Base-by-base conservation (phyloP, 2,329 filamentous ascomycete genomes). In the Neofusicoccum ribis region DNA sequence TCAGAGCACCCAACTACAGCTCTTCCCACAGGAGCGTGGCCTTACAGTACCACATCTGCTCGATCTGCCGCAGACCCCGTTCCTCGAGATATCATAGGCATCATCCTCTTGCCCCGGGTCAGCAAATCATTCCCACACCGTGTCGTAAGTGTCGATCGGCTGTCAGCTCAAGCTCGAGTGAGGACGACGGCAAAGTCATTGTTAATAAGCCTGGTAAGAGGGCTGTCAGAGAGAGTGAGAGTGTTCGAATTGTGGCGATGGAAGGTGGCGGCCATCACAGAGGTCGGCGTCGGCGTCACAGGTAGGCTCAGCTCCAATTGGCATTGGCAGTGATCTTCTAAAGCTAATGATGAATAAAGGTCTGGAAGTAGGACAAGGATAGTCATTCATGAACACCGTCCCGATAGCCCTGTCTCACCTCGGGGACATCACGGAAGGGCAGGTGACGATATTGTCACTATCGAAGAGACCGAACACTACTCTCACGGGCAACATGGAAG, bases 1-100 rank as follows among this genome's bases (percentile, higher is more conserved):
- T 23, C 31, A 11, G 70, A 73, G 11, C 64, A 72, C 54, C 66
- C 72, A 37, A 37, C 8, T 49, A 49, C 43, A 12, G 12, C 5
- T 43, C 51, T 8, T 36, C 11, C 11, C 52, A 43, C 34, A 52
- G 49, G 20, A 15, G 52, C 5, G 63, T 41, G 27, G 46, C 47
- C 9, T n/a, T 60, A 15, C 43, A 52, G 9, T 77, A 73, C 60
- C 76, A 78, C 68, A 73, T 72, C 7, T 78, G 76, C 65, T 74
- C 70, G 34, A 66, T 72, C 17, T 78, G 76, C 50, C 72, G 72
- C 11, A 66, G 68, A 15, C 71, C 75, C 68, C 73, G 76, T 14
- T 78, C 76, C 23, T 67, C 69, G 44, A 70, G 72, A 54, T 78
- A 71, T 46, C 76, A 78, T 65, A 72, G 74, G 39, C 68, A 71